A percentile compares a stretch with the other conserved stretches of the same genome.
These are phyloP conservation scores for Penicillium atrosanguineum DNA, from an alignment of 495 filamentous ascomycete genomes.

Conservation along the genomic window DNA sequence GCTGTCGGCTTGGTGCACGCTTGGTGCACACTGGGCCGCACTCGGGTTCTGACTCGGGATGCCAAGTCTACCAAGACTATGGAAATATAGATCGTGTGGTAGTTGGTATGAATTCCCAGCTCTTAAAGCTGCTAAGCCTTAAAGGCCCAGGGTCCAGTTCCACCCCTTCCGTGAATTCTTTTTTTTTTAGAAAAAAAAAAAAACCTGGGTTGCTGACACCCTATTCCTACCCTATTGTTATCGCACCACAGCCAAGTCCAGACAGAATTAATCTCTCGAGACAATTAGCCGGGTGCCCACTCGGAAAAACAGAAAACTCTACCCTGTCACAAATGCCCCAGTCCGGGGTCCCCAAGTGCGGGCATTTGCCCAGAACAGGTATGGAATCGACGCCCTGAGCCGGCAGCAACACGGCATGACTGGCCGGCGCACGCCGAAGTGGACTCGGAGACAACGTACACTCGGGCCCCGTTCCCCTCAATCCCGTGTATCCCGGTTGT, in stretches of 20 bases:
- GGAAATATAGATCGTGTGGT: not conserved
- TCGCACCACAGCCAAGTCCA: no score
- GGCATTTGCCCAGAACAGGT: conserved; percentile 23
- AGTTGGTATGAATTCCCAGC: not conserved
- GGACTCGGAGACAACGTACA: conserved; percentile 6
- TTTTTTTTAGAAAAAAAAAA: no score
- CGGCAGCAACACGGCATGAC: conserved; percentile 2
- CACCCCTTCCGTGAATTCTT: not conserved
- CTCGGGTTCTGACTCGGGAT: not conserved
- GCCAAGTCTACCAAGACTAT: not conserved
- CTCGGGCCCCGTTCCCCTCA: not conserved
- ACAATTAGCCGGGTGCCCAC: conserved; percentile 11
- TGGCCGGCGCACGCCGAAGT: conserved; percentile 20
- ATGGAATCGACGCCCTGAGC: conserved; percentile 1
- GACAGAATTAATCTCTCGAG: not conserved
- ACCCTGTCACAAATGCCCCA: conserved; percentile 3
- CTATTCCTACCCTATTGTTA: not conserved
- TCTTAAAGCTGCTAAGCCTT: not conserved
- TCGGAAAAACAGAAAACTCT: conserved; percentile 3
- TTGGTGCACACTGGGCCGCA: not conserved
- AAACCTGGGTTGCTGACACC: not conserved
- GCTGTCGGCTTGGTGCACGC: not conserved
- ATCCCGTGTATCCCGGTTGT: not conserved
- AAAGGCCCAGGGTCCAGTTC: not conserved
- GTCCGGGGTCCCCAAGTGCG: conserved; percentile 25